A percentile compares a stretch with the other conserved stretches of the same genome.
Evolutionary conservation across 2,329 filamentous ascomycete genomes (phyloP).

Genomic region (Aureobasidium sp.): DNA sequence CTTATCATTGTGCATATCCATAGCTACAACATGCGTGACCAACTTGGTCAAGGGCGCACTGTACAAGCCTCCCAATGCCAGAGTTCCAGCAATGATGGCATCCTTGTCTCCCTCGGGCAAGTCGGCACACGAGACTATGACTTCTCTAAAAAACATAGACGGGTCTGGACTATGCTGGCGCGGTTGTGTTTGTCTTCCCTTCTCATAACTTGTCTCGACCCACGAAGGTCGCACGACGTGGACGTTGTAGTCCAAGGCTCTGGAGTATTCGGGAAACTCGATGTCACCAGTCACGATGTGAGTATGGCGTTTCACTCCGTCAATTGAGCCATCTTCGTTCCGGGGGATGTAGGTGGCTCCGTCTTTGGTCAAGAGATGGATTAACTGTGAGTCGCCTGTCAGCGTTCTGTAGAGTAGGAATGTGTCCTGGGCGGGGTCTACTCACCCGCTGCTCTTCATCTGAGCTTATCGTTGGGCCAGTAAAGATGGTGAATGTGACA

Average conservation of each 20-base stretch:
- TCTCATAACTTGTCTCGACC: slow-evolving; percentile 76
- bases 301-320: slow-evolving; percentile 54
- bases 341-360: slow-evolving; percentile 53
- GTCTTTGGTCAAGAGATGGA: slow-evolving; percentile 49
- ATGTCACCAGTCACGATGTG: slow-evolving; percentile 81
- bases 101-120: slow-evolving; percentile 90
- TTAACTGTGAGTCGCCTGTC: slow-evolving; percentile 45
- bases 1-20: slow-evolving; percentile 79
- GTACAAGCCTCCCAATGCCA: slow-evolving; percentile 90
- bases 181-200: slow-evolving; percentile 77
- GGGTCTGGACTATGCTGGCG: slow-evolving; percentile 93
- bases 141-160: slow-evolving; percentile 87
- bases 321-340: slow-evolving; percentile 43
- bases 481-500: slow-evolving; percentile 48
- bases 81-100: slow-evolving; percentile 87
- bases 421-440: not conserved
- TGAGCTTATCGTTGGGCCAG: slow-evolving; percentile 38
- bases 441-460: slow-evolving; percentile 26
- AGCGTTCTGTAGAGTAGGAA: not conserved
- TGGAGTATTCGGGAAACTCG: slow-evolving; percentile 90
- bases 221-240: slow-evolving; percentile 87
- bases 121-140: slow-evolving; percentile 84
- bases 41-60: slow-evolving; percentile 74
- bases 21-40: slow-evolving; percentile 90
- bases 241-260: slow-evolving; percentile 79